Base-by-base conservation (phyloP, 2,329 filamentous ascomycete genomes). In the Colletotrichum abscissum region DNA sequence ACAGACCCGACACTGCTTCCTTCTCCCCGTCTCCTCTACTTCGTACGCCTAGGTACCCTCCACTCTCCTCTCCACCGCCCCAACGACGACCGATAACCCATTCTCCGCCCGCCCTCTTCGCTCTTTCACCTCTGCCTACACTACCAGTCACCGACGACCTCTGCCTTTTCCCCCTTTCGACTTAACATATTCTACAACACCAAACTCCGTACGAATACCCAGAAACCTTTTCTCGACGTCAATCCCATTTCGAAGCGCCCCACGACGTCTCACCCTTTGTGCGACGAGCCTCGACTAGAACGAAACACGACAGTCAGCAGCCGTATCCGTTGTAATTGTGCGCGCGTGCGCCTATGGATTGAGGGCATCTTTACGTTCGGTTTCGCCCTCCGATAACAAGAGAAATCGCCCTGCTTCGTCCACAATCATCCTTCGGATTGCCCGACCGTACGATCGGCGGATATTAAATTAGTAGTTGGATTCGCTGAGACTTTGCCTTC, bases 201-300 rank as follows among this genome's bases (percentile, higher is more conserved):
- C 46, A 5, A 14, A 49, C 16, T n/a, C 42, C 42, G 42, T 24
- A 35, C 35, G n/a, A n/a, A 19, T 22, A 9, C 56, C 28, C 35
- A 38, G 54, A 24, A 38, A 28, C 22, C 9, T 11, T 28, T 30
- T 24, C 16, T 46, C 54, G 16, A 57, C 22, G 22, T n/a, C 33
- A 11, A 33, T 9, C 11, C 7, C 9, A 57, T 30, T 28, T 46
- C 16, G 35, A 49, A 56, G 22, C 26, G 30, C 54, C 55, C 22
- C 24, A 64, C 49, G 59, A 63, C 26, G 54, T 46, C 38, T 28
- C 26, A 55, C 22, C 38, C 46, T 19, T 26, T 33, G 24, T 56
- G 70, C 66, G 46, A 64, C 33, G 33, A 35, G 33, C 66, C 28
- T 22, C 64, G 30, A 69, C 19, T 26, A 60, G 28, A 33, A 67